Base-by-base conservation (phyloP, 768 basidiomycete genomes). In the Macrolepiota fuliginosa region DNA sequence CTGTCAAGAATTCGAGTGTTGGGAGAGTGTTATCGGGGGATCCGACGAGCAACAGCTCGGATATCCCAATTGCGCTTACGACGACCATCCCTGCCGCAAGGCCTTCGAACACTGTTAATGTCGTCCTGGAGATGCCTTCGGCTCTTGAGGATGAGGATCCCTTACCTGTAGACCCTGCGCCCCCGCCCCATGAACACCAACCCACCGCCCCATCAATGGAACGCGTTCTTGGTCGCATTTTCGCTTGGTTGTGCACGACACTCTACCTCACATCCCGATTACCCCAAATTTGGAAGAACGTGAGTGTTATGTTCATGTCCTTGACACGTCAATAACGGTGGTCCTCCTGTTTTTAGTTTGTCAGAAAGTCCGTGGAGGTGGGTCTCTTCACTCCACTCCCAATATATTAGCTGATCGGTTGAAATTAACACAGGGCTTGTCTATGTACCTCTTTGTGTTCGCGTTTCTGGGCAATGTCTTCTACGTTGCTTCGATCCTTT, bases 271-370 rank as follows among this genome's bases (percentile, higher is more conserved):
- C 96, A 2, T 92, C 91, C 2, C 86, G 97, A 62, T 74, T 99
- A 68, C 97, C 97, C 22, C 97, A 99, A 73, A 97, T 99, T 64
- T 98, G 97, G 97, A 96, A 96, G 75, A 98, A 98, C 69, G 96
- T 97, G 73, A 72, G 94, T 86, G 1, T 39, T 54, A n/a, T 35
- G 4, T 57, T 39, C 25, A 15, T 25, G 37, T 54, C 47, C 32
- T 22, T 54, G 29, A 35, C 27, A 10, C 62, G 52, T 24, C 22
- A 54, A 22, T 47, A 49, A 39, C 39, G 39, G 54, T 51, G 35
- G 60, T 62, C 6, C 63, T 62, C 51, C 10, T 63, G 22, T 13
- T 56, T 53, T 32, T 54, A 96, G 94, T 96, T 83, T 69, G 86
- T 83, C 58, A 83, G 95, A 58, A 94, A 95, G 80, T 96, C 94